Conservation (phyloP, 495 filamentous ascomycete genomes). For the Trichoderma virens region DNA sequence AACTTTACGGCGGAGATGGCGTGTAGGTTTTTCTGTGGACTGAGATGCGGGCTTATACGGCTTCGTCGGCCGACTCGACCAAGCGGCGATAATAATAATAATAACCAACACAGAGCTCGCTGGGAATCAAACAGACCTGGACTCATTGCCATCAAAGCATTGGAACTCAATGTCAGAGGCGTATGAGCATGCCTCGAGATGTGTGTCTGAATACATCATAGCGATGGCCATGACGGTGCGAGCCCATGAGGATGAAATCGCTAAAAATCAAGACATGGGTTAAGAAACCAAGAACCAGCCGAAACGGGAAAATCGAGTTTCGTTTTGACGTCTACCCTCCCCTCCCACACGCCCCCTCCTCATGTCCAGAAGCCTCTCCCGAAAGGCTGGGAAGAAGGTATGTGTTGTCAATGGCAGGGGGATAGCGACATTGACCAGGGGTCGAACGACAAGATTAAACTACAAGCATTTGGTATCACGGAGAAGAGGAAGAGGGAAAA, state of each 20-base stretch:
- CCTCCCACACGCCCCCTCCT: not conserved
- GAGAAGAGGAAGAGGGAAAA: constrained; percentile 17
- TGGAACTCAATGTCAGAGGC: not conserved
- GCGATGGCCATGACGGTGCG: not conserved
- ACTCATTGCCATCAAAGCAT: not conserved
- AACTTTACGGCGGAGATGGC: not conserved
- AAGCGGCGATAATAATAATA: too few relatives aligned
- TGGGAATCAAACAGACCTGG: too few relatives aligned
- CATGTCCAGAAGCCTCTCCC: constrained; percentile 1
- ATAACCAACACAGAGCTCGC: too few relatives aligned
- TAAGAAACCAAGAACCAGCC: not conserved
- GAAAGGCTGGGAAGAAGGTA: constrained; percentile 2
- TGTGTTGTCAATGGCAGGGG: constrained; percentile 4
- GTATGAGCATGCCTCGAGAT: not conserved
- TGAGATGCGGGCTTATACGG: not conserved
- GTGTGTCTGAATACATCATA: not conserved
- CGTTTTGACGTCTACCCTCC: not conserved
- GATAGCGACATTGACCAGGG: not conserved
- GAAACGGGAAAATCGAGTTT: not conserved
- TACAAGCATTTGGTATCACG: not conserved
- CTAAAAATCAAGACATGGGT: not conserved
- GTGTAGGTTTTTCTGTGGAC: not conserved
- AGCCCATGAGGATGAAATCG: not conserved
- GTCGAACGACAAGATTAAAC: not conserved
- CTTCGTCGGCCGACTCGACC: not conserved